Evolutionary conservation across 805 yeast species (phyloP).

Genomic region (Starmerella bombicola): DNA sequence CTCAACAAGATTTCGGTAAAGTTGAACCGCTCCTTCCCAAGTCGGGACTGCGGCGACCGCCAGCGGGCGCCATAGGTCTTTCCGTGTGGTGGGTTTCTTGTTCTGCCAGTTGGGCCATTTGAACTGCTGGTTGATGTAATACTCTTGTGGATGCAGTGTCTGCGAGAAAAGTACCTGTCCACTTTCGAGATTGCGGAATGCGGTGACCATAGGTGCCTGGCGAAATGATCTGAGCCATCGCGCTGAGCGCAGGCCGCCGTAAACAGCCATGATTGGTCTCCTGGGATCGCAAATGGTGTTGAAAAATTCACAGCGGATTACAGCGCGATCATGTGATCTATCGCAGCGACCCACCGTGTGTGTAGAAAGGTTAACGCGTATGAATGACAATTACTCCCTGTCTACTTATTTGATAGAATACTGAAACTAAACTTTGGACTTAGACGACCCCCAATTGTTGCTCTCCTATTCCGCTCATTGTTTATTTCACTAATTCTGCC

Average conservation of each 20-base stretch:
- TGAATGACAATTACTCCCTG: too few relatives aligned
- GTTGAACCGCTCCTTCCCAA: constrained; percentile 48
- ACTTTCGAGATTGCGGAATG: constrained; percentile 72
- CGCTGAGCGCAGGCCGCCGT: constrained; percentile 40
- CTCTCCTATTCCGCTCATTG: too few relatives aligned
- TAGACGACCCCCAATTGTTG: too few relatives aligned
- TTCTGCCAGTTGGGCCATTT: constrained; percentile 83
- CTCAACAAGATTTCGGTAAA: constrained; percentile 62
- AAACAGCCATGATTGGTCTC: constrained; percentile 11
- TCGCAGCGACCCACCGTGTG: too few relatives aligned
- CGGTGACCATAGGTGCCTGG: constrained; percentile 69
- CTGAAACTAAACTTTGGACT: too few relatives aligned
- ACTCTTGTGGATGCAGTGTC: constrained; percentile 43
- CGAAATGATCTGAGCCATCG: constrained; percentile 47
- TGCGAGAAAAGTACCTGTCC: constrained; percentile 89
- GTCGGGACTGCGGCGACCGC: constrained; percentile 45
- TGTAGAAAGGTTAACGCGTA: too few relatives aligned
- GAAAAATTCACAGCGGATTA: too few relatives aligned
- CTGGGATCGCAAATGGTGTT: neutral
- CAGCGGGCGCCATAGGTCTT: constrained; percentile 84
- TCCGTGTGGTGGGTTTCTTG: constrained; percentile 62
- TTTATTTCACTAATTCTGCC: too few relatives aligned
- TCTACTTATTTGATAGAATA: too few relatives aligned
- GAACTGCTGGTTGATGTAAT: constrained; percentile 54
- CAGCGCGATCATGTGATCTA: too few relatives aligned